These are phyloP conservation scores for Mycena floridula DNA, from an alignment of 768 basidiomycete genomes.

Conservation along the genomic window DNA sequence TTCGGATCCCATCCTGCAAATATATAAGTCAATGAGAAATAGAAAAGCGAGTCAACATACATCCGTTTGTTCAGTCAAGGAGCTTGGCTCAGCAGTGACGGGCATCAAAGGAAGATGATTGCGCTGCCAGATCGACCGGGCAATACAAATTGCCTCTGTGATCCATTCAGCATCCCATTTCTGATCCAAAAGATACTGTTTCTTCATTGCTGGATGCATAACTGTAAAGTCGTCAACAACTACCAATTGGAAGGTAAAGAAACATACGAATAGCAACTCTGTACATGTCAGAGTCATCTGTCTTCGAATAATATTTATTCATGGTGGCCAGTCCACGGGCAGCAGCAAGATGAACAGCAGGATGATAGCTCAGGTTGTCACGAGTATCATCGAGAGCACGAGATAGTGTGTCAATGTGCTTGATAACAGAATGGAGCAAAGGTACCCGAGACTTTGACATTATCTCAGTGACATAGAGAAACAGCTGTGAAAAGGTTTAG, in stretches of 20 bases:
- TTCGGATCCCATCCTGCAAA: neutral
- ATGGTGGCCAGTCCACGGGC: conserved; percentile 1
- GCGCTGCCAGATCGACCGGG: neutral
- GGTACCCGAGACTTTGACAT: conserved; percentile 8
- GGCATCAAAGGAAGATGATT: neutral
- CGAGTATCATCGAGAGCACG: conserved; percentile 6
- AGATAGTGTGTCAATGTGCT: conserved; percentile 14
- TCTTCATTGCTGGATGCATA: conserved; percentile 14
- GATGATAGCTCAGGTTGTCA: conserved; percentile 1
- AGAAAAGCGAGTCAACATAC: neutral
- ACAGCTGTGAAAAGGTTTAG: conserved; percentile 3
- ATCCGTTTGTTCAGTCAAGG: neutral
- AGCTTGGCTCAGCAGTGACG: neutral
- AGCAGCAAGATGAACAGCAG: conserved; percentile 6
- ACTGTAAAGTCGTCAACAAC: conserved; percentile 6
- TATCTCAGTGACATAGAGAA: conserved; percentile 8
- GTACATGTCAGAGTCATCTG: conserved; percentile 10
- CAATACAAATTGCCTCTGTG: conserved; percentile 6
- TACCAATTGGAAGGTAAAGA: neutral
- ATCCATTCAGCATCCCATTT: conserved; percentile 17
- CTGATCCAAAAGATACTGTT: conserved; percentile 11
- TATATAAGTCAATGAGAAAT: neutral
- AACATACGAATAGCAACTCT: conserved; percentile 13
- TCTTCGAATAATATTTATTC: conserved; percentile 13
- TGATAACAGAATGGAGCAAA: conserved; percentile 18